Base-by-base conservation (phyloP, 768 basidiomycete species). In the Leucocoprinus birnbaumii region DNA sequence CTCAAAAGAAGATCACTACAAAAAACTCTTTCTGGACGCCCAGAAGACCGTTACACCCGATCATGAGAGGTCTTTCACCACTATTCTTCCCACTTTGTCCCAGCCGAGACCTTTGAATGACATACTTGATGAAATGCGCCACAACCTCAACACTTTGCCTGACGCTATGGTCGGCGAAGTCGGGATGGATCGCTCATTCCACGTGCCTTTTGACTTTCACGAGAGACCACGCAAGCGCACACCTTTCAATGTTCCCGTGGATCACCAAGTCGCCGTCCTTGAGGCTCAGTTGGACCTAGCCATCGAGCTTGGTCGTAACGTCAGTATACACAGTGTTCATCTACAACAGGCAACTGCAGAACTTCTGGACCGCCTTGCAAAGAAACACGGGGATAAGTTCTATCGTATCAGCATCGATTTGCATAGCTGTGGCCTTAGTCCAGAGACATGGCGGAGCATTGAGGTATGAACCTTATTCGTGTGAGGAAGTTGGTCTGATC, bases 131-230 rank as follows among this genome's bases (percentile, higher is more conserved):
- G 80, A 83, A 22, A 68, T 98, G 48, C 81, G 84, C 46, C 56
- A 59, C 6, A 80, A 88, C 65, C 77, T 98, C 14, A 58, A 61
- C n/a, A 65, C 67, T 1, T 86, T 86, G 61, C 84, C 89, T 2
- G 64, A 72, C 38, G 86, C 91, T 10, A 89, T 97, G 84, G 73
- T 99, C 1, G 96, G 96, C 38, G 96, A 99, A 71, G 87, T 98
- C 5, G 96, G 96, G 2, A 70, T 99, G 35, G 96, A 99, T 70
- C 83, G 89, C 22, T 74, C 77, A 14, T 89, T 89, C 61, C 85
- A 89, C 25, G 76, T 96, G 21, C 87, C 92, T 0, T 77, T 78
- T 58, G 73, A 83, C 51, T 80, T 77, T 22, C 71, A 71, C 14
- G 73, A 77, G 13, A 72, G 68, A 13, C 73, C 77, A 2, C 82